Conservation (phyloP, 371 early-diverging fungal species). For the Zychaea mexicana region DNA sequence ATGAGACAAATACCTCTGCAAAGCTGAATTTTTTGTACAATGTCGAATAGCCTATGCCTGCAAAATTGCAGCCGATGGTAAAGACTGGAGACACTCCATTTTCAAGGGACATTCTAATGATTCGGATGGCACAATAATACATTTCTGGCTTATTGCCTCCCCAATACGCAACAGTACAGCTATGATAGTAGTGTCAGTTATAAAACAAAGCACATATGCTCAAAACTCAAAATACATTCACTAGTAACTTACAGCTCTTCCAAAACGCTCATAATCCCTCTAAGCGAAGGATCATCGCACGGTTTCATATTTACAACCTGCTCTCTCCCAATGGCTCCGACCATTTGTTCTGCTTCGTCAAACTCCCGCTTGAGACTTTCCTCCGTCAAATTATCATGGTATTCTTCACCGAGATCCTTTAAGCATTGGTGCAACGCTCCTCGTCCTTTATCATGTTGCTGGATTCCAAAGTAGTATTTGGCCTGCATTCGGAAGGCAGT, state of each 20-base stretch:
- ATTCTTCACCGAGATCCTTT: slow-evolving; percentile 28
- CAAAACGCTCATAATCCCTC: slow-evolving; percentile 29
- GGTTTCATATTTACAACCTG: slow-evolving; percentile 10
- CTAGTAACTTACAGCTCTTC: slow-evolving; percentile 44
- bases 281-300: slow-evolving; percentile 29
- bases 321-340: slow-evolving; percentile 23
- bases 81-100: slow-evolving; percentile 28
- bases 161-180: slow-evolving; percentile 43
- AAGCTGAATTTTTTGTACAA: slow-evolving; percentile 22
- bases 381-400: slow-evolving; percentile 8
- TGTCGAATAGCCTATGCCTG: slow-evolving; percentile 34
- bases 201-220: too few species aligned
- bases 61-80: slow-evolving; percentile 28
- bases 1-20: slow-evolving; percentile 26
- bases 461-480: slow-evolving; percentile 34
- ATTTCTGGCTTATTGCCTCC: slow-evolving; percentile 33
- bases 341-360: slow-evolving; percentile 6
- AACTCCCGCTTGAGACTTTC: slow-evolving; percentile 27
- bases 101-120: slow-evolving; percentile 28
- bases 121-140: slow-evolving; percentile 36
- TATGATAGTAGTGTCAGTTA: not conserved
- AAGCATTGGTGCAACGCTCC: slow-evolving; percentile 29
- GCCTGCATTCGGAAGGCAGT: slow-evolving; percentile 40
- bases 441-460: slow-evolving; percentile 35
- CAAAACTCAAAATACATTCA: not conserved